Percentiles rank a stretch among this genome's conserved stretches.
Conservation (phyloP, 2,329 filamentous ascomycete genomes). For the Colletotrichum sp. region DNA sequence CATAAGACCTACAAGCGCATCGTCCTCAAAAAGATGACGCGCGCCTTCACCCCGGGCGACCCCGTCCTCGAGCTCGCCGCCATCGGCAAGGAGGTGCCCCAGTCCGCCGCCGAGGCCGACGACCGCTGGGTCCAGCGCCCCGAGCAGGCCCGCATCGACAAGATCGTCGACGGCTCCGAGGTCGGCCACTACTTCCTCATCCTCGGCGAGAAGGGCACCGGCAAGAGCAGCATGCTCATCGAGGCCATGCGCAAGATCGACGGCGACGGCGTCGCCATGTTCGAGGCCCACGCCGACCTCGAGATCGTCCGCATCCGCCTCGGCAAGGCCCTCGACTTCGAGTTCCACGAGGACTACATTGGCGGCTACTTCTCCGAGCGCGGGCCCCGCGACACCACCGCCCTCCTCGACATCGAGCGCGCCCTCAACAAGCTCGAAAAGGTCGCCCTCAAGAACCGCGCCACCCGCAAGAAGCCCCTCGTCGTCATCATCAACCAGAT, state of each 20-base stretch:
- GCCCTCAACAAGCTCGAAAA: constrained; percentile 99
- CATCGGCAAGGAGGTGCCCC: constrained; percentile 60
- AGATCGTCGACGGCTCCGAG: constrained; percentile 77
- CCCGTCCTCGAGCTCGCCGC: constrained; percentile 85
- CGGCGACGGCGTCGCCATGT: constrained; percentile 90
- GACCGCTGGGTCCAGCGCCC: constrained; percentile 83
- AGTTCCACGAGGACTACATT: constrained; percentile 98
- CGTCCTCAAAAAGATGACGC: constrained; percentile 90
- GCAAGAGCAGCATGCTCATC: constrained; percentile 94
- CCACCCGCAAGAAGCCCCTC: constrained; percentile 66
- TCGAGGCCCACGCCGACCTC: constrained; percentile 92
- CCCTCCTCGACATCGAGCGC: constrained; percentile 91
- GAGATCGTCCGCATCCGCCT: constrained; percentile 94
- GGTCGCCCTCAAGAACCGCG: constrained; percentile 69
- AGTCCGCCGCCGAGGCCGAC: constrained; percentile 44
- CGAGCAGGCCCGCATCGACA: constrained; percentile 82
- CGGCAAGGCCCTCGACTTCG: constrained; percentile 93
- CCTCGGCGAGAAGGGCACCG: constrained; percentile 94
- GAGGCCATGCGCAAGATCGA: constrained; percentile 94
- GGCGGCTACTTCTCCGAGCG: constrained; percentile 94
- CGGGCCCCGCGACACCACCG: constrained; percentile 89
- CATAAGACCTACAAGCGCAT: constrained; percentile 88
- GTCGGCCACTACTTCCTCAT: constrained; percentile 89
- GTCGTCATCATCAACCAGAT: constrained; percentile 95
- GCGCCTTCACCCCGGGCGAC: constrained; percentile 91